A percentile compares a stretch with the other conserved stretches of the same genome.
These are phyloP conservation scores for Tricholoma bakamatsutake DNA, from an alignment of 768 basidiomycete genomes.

Conservation along the genomic window DNA sequence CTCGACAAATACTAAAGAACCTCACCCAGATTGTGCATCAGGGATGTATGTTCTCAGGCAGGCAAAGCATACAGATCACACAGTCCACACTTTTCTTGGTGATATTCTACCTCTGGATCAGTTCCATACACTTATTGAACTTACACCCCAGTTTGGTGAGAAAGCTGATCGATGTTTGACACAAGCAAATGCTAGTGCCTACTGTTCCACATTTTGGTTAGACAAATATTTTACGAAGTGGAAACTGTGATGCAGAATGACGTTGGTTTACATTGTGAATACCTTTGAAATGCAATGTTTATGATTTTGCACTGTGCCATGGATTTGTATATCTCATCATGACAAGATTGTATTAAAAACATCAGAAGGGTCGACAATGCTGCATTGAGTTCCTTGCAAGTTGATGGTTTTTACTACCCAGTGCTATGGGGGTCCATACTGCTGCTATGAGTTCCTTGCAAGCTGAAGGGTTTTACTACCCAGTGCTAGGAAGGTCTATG, in stretches of 20 bases:
- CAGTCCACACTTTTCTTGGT: background rate
- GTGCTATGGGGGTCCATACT: no score
- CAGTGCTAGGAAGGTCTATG: no score
- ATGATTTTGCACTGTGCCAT: background rate
- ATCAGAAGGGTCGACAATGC: background rate
- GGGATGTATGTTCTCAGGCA: background rate
- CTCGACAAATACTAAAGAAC: background rate
- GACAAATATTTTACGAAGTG: conserved; percentile 20
- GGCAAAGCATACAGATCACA: background rate
- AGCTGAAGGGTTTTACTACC: no score
- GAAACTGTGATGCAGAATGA: background rate
- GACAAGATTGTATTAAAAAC: background rate
- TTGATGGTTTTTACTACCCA: background rate
- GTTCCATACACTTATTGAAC: background rate
- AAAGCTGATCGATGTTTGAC: background rate
- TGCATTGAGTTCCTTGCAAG: background rate
- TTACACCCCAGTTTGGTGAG: background rate
- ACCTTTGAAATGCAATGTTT: background rate
- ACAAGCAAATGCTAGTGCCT: background rate
- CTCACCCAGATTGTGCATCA: background rate
- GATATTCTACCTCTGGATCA: background rate
- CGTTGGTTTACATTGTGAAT: background rate
- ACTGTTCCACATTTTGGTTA: conserved; percentile 13
- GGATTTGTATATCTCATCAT: background rate
- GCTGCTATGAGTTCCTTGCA: no score